A percentile compares a stretch with the other conserved stretches of the same genome.
Evolutionary conservation across 1,139 yeast genomes (phyloP).

Genomic region (Debaryomycetaceae sp.): DNA sequence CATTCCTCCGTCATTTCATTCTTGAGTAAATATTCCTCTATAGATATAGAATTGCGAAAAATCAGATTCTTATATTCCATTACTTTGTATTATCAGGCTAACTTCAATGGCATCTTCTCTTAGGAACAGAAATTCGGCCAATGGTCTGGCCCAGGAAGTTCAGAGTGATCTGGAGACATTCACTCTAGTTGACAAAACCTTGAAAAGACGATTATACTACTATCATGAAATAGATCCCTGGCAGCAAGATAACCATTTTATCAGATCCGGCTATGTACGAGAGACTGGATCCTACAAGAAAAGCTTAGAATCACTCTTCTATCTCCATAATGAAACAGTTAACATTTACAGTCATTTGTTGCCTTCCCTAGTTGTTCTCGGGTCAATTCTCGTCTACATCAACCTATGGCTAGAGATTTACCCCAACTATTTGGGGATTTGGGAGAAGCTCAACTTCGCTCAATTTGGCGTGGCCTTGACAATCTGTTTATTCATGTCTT

Average conservation of each 20-base stretch:
- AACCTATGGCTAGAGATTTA: slow-evolving; percentile 35
- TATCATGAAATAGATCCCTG: slow-evolving; percentile 62
- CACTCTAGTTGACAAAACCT: not conserved
- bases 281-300: slow-evolving; percentile 54
- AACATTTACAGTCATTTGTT: slow-evolving; percentile 79
- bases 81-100: too few relatives aligned
- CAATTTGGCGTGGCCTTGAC: slow-evolving; percentile 42
- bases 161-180: not conserved
- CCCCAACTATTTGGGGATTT: slow-evolving; percentile 35
- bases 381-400: slow-evolving; percentile 20
- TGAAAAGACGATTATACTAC: slow-evolving; percentile 13
- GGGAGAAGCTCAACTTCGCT: slow-evolving; percentile 38
- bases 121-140: not conserved
- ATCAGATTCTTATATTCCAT: too few relatives aligned
- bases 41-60: too few relatives aligned
- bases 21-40: not conserved
- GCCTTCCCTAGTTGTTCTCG: slow-evolving; percentile 53
- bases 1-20: slow-evolving; percentile 30
- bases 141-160: not conserved
- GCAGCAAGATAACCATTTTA: slow-evolving; percentile 85
- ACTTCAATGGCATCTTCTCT: not conserved
- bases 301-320: slow-evolving; percentile 56
- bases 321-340: slow-evolving; percentile 80
- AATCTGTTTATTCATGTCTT: slow-evolving; percentile 69
- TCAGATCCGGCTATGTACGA: slow-evolving; percentile 69